These are phyloP conservation scores for Triangularia setosa DNA, from an alignment of 2,329 filamentous ascomycete species.

Conservation along the genomic window DNA sequence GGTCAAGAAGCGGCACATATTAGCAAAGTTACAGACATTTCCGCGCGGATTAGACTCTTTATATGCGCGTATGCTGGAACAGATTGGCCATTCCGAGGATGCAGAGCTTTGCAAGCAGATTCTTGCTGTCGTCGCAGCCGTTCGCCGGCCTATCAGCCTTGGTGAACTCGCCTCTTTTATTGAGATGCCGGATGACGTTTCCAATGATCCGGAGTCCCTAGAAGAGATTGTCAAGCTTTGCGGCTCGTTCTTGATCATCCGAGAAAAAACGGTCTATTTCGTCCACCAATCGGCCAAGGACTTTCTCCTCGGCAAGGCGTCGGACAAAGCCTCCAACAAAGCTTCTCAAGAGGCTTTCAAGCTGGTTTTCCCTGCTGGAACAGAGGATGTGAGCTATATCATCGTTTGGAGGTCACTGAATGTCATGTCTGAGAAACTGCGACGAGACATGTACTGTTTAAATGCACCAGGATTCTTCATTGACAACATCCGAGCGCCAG, in stretches of 20 bases:
- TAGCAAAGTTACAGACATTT: constrained; percentile 9
- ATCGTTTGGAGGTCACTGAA: constrained; percentile 17
- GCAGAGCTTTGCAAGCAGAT: constrained; percentile 1
- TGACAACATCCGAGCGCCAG: constrained; percentile 1
- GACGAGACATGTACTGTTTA: constrained; percentile 22
- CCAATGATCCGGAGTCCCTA: neutral
- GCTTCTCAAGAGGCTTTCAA: constrained; percentile 1
- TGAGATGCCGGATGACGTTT: neutral
- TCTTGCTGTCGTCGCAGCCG: neutral
- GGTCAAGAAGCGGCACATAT: constrained; percentile 13
- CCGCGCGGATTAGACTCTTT: constrained; percentile 16
- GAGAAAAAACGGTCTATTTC: constrained; percentile 14
- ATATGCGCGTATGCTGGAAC: constrained; percentile 9
- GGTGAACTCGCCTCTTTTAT: neutral
- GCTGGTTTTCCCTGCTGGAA: constrained; percentile 14
- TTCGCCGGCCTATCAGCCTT: neutral
- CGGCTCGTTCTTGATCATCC: constrained; percentile 16
- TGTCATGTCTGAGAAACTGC: constrained; percentile 20
- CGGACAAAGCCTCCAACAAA: neutral
- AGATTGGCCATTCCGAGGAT: neutral
- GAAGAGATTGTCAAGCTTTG: constrained; percentile 14
- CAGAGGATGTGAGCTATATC: constrained; percentile 8
- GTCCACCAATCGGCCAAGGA: constrained; percentile 19
- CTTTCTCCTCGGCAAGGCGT: neutral
- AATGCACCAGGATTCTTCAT: constrained; percentile 11